Evolutionary conservation across 1,284 basidiomycete genomes (phyloP).

Genomic region (Apiotrichum veenhuisii): DNA sequence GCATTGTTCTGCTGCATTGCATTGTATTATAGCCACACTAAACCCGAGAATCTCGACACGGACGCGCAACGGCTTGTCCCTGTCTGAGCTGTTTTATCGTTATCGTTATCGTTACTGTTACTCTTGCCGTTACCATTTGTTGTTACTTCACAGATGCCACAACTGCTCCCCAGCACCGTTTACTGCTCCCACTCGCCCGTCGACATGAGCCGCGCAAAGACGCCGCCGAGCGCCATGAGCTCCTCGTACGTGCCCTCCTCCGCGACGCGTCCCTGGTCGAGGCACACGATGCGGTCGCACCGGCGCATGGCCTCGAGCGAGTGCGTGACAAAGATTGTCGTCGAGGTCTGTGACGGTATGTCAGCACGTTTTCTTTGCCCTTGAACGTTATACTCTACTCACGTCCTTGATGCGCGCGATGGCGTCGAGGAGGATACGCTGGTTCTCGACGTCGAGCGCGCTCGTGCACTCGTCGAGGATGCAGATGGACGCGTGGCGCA

Average conservation of each 20-base stretch:
- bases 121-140: too few species aligned
- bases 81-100: too few species aligned
- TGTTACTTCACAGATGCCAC: too few species aligned
- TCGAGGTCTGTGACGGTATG: constrained; percentile 52
- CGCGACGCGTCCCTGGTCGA: constrained; percentile 69
- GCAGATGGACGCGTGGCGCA: constrained; percentile 66
- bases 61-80: too few species aligned
- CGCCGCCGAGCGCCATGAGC: constrained; percentile 64
- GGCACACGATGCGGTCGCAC: constrained; percentile 83
- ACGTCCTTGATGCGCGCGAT: constrained; percentile 61
- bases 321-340: constrained; percentile 90
- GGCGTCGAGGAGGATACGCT: constrained; percentile 72
- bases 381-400: too few species aligned
- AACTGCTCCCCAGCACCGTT: too few species aligned
- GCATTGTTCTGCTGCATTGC: too few species aligned
- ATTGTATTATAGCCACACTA: too few species aligned
- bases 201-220: constrained; percentile 75
- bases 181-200: constrained; percentile 74
- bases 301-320: constrained; percentile 84
- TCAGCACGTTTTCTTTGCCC: too few species aligned
- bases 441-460: constrained; percentile 79
- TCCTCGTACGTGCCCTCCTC: constrained; percentile 76
- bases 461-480: constrained; percentile 93
- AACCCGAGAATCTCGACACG: too few species aligned
- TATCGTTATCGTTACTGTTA: too few species aligned